Conservation (phyloP, 257 asterid genomes). For the Primulina tabacum region DNA sequence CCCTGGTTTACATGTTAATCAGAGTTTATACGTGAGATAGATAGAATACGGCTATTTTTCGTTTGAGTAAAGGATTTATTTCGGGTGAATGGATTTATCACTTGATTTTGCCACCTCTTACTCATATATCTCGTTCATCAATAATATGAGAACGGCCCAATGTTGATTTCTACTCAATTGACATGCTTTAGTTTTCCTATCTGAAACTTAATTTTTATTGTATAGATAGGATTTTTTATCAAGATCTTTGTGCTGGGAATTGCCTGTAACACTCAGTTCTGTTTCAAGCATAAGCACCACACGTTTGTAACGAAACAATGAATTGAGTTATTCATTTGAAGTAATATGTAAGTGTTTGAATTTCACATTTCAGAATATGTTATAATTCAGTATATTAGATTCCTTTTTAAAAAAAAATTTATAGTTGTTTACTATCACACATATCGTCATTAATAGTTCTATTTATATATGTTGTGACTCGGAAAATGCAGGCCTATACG, state of each 20-base stretch:
- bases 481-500: constrained; percentile 68
- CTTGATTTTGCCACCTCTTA: not conserved
- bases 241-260: not conserved
- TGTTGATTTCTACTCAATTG: not conserved
- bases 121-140: constrained; percentile 15
- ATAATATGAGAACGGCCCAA: not conserved
- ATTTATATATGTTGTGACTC: constrained; percentile 8
- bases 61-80: not conserved
- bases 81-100: not conserved
- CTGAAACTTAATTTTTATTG: too few species aligned
- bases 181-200: not conserved
- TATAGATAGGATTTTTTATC: not conserved
- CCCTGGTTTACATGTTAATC: not conserved
- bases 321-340: not conserved
- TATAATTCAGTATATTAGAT: not conserved
- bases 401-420: too few species aligned
- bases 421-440: not conserved
- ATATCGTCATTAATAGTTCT: constrained; percentile 1
- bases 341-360: not conserved
- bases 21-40: not conserved
- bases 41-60: constrained; percentile 2
- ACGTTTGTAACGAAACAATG: not conserved
- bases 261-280: not conserved
- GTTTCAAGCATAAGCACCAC: not conserved
- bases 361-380: not conserved